Conservation (phyloP, 768 basidiomycete genomes). For the Flagelloscypha sp. region DNA sequence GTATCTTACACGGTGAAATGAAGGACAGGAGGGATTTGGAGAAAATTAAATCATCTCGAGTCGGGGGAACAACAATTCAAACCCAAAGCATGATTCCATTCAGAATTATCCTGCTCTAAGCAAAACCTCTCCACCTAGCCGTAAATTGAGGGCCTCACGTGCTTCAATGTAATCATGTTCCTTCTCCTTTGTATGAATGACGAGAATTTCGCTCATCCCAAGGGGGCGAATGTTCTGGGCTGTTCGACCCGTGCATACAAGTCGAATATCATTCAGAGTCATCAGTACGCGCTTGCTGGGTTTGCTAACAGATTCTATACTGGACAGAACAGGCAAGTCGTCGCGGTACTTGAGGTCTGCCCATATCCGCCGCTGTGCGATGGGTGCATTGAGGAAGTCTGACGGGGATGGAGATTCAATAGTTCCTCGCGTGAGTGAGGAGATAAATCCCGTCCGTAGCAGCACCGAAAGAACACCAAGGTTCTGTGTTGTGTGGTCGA, state of each 20-base stretch:
- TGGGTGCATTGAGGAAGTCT: constrained; percentile 49
- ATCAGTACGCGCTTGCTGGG: constrained; percentile 79
- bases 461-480: constrained; percentile 90
- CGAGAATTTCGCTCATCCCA: constrained; percentile 87
- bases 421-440: constrained; percentile 75
- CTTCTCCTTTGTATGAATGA: constrained; percentile 64
- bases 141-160: constrained; percentile 77
- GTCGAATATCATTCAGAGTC: constrained; percentile 59
- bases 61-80: too few relatives aligned
- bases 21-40: too few relatives aligned
- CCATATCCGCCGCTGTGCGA: constrained; percentile 80
- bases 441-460: constrained; percentile 83
- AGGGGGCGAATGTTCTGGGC: constrained; percentile 77
- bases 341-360: constrained; percentile 90
- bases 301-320: constrained; percentile 77
- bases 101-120: constrained; percentile 64
- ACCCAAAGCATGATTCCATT: too few relatives aligned
- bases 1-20: too few relatives aligned
- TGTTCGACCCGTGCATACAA: constrained; percentile 75
- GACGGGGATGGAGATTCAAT: constrained; percentile 52
- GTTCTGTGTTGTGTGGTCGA: constrained; percentile 82
- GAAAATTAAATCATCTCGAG: too few relatives aligned
- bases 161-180: constrained; percentile 88
- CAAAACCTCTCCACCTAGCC: constrained; percentile 77
- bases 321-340: constrained; percentile 72